Evolutionary conservation across 2,329 filamentous ascomycete species (phyloP).

Genomic region (Diaporthe humulicola): DNA sequence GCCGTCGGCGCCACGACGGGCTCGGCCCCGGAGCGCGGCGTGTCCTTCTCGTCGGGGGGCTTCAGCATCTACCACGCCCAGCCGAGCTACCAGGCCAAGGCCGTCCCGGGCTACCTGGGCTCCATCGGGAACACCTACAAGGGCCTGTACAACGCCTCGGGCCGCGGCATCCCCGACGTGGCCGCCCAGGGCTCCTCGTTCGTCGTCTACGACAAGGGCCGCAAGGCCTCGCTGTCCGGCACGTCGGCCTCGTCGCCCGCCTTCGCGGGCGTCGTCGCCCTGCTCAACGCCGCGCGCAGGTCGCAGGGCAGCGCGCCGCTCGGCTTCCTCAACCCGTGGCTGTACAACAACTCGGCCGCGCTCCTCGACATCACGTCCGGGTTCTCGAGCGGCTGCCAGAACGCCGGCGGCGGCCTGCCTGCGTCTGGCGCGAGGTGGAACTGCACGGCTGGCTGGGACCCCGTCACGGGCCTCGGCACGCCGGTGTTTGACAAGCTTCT

Average conservation of each 20-base stretch:
- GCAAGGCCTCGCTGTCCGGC: conserved; percentile 45
- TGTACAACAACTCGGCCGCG: conserved; percentile 50
- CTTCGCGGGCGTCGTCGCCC: conserved; percentile 56
- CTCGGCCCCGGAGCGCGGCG: conserved; percentile 50
- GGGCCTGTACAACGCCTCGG: conserved; percentile 52
- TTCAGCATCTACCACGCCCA: conserved; percentile 55
- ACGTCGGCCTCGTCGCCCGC: conserved; percentile 54
- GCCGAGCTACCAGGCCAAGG: conserved; percentile 50
- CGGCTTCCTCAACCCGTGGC: conserved; percentile 53
- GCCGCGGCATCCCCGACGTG: conserved; percentile 56
- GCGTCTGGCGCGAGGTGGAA: conserved; percentile 34
- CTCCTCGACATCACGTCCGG: conserved; percentile 49
- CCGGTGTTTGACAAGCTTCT: conserved; percentile 36
- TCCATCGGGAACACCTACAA: conserved; percentile 55
- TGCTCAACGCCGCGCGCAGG: conserved; percentile 57
- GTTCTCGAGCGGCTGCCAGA: conserved; percentile 31
- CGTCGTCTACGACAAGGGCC: conserved; percentile 48
- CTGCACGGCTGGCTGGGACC: conserved; percentile 58
- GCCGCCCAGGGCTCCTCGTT: conserved; percentile 66
- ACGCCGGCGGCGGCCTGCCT: conserved; percentile 24
- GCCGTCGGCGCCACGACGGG: conserved; percentile 67
- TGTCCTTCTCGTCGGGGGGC: conserved; percentile 55
- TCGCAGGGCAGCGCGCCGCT: conserved; percentile 50
- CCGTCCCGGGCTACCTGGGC: conserved; percentile 50
- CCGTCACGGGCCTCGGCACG: conserved; percentile 38